Percentiles rank a stretch among this genome's conserved stretches.
Conservation (phyloP, 495 filamentous ascomycete species). For the Penicillium goetzii region DNA sequence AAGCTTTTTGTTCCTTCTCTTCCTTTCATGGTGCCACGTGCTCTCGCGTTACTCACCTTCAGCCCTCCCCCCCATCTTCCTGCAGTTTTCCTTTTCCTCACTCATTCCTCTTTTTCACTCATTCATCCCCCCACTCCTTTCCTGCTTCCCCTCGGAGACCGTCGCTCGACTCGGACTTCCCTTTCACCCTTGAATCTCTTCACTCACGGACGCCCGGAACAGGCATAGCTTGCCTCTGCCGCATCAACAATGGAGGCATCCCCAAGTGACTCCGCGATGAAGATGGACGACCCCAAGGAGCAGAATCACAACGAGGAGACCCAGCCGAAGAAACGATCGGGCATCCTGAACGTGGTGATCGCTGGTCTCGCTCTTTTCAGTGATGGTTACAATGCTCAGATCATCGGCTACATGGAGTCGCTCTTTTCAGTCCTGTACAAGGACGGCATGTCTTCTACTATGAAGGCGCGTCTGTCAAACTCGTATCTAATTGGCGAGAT, state of each 20-base stretch:
- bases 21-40: background rate
- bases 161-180: background rate
- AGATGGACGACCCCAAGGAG: slow-evolving; percentile 17
- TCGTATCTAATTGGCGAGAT: slow-evolving; percentile 42
- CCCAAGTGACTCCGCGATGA: slow-evolving; percentile 19
- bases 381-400: slow-evolving; percentile 51
- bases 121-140: background rate
- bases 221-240: background rate
- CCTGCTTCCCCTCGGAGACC: background rate
- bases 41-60: background rate
- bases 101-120: background rate
- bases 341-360: slow-evolving; percentile 40
- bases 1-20: too few relatives aligned
- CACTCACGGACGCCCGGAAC: background rate
- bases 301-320: slow-evolving; percentile 13
- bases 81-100: background rate
- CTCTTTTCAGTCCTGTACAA: slow-evolving; percentile 43
- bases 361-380: slow-evolving; percentile 44
- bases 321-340: slow-evolving; percentile 19
- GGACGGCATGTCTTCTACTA: slow-evolving; percentile 36
- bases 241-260: slow-evolving; percentile 23
- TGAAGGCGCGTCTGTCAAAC: slow-evolving; percentile 39
- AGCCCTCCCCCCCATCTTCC: background rate
- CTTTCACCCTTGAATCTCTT: background rate
- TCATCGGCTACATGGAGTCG: slow-evolving; percentile 49